These are phyloP conservation scores for Goffeauzyma gilvescens DNA, from an alignment of 768 basidiomycete species.

Conservation along the genomic window DNA sequence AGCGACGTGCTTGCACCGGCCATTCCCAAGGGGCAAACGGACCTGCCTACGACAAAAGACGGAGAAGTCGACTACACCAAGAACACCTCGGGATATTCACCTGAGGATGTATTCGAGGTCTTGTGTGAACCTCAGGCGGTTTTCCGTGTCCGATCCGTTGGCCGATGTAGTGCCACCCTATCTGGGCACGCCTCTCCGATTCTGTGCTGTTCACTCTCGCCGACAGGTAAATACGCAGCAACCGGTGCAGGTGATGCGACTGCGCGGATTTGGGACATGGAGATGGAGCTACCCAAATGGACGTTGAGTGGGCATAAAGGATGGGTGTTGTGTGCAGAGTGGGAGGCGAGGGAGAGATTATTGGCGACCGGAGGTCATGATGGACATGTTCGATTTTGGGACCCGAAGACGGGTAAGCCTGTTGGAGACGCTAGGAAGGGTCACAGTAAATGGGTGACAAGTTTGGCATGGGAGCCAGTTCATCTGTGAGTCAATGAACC, in stretches of 20 bases:
- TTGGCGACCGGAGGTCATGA: conserved; percentile 89
- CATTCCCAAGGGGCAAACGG: no score
- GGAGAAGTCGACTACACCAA: conserved; percentile 11
- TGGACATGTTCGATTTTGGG: conserved; percentile 81
- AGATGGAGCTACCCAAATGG: conserved; percentile 78
- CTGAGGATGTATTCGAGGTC: conserved; percentile 69
- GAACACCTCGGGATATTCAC: conserved; percentile 16
- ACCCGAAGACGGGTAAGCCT: conserved; percentile 73
- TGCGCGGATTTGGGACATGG: conserved; percentile 81
- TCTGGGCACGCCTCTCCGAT: conserved; percentile 84
- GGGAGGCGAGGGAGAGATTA: conserved; percentile 80
- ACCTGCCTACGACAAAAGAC: no score
- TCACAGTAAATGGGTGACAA: conserved; percentile 90
- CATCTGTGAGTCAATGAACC: conserved; percentile 49
- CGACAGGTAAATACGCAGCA: conserved; percentile 72
- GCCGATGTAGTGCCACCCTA: conserved; percentile 79
- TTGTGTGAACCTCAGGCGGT: conserved; percentile 89
- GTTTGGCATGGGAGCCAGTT: conserved; percentile 86
- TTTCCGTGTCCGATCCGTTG: conserved; percentile 81
- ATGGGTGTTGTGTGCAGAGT: conserved; percentile 93
- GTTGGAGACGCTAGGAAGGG: conserved; percentile 77
- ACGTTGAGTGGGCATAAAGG: conserved; percentile 74
- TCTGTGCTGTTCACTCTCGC: conserved; percentile 84
- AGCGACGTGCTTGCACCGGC: conserved; percentile 53
- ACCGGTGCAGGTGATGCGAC: conserved; percentile 91